These are phyloP conservation scores for Mikania micrantha DNA, from an alignment of 129 eudicot species.

Conservation along the genomic window DNA sequence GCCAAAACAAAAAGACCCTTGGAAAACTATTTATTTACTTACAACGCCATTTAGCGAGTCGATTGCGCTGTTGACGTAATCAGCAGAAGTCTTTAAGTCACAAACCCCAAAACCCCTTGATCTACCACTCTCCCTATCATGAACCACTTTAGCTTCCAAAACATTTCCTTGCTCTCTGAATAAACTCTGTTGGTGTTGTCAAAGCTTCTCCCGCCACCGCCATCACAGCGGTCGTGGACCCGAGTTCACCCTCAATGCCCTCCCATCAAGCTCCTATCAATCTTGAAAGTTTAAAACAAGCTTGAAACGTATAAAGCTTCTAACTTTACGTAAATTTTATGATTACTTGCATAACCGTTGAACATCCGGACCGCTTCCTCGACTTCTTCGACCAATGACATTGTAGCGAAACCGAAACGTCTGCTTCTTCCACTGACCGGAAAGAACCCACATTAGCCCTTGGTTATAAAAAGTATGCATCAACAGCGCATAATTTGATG, in stretches of 20 bases:
- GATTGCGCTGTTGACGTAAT: slow-evolving; percentile 77
- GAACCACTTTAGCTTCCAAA: slow-evolving; percentile 77
- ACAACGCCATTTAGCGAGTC: slow-evolving; percentile 71
- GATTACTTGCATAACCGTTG: slow-evolving; percentile 56
- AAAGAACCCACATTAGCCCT: too few species aligned
- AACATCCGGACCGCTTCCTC: too few species aligned
- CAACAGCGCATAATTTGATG: too few species aligned
- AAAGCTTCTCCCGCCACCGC: slow-evolving; percentile 26
- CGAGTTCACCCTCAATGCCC: slow-evolving; percentile 72
- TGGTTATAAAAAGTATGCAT: too few species aligned
- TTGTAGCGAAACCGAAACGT: too few species aligned
- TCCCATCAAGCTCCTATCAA: slow-evolving; percentile 76
- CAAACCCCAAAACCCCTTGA: slow-evolving; percentile 99
- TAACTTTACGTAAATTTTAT: not conserved
- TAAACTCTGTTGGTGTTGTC: slow-evolving; percentile 60
- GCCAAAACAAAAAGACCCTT: slow-evolving; percentile 6
- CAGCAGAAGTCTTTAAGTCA: slow-evolving; percentile 64
- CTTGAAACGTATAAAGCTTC: not conserved
- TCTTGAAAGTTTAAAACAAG: not conserved
- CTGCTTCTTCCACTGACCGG: too few species aligned
- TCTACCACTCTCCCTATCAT: slow-evolving; percentile 88
- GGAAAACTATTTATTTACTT: not conserved
- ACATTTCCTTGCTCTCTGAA: slow-evolving; percentile 86
- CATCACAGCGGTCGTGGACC: slow-evolving; percentile 49
- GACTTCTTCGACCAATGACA: too few species aligned